phyloP scores from a whole-genome alignment of 2,329 filamentous ascomycete genomes.

The Penicillium italicum region DNA sequence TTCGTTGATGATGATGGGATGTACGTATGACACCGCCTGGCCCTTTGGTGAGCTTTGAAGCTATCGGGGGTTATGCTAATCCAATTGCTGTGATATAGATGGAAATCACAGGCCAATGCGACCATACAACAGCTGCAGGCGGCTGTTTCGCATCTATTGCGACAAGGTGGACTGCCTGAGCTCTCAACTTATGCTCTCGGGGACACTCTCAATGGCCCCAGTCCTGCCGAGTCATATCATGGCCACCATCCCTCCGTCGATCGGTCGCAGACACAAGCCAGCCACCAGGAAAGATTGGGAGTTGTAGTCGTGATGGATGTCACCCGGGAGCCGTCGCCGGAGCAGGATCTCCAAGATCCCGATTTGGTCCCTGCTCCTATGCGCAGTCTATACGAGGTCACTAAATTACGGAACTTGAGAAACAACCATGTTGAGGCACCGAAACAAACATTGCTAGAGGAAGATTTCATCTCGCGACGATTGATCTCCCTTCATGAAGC shows the following conservation, averaged over 20 bases:
- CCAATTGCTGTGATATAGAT: constrained; percentile 29
- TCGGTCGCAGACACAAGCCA: constrained; percentile 27
- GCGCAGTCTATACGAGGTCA: constrained; percentile 54
- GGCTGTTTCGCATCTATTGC: constrained; percentile 47
- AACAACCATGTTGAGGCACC: constrained; percentile 39
- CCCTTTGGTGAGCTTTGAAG: neutral
- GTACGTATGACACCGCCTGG: constrained; percentile 34
- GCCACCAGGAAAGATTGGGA: constrained; percentile 26
- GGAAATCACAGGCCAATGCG: constrained; percentile 45
- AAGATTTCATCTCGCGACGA: constrained; percentile 52
- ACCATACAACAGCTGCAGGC: constrained; percentile 44
- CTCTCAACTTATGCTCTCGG: constrained; percentile 39
- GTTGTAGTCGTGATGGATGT: constrained; percentile 39
- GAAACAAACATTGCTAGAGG: constrained; percentile 39
- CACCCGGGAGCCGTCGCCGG: constrained; percentile 46
- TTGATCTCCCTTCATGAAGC: constrained; percentile 48
- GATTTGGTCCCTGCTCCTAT: constrained; percentile 50
- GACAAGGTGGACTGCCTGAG: constrained; percentile 42
- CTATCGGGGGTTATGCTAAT: constrained; percentile 3
- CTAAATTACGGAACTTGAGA: constrained; percentile 46
- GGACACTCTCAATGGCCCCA: constrained; percentile 24
- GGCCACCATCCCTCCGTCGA: constrained; percentile 26
- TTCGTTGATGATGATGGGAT: constrained; percentile 53
- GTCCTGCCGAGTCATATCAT: constrained; percentile 30
- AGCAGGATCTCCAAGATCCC: constrained; percentile 40